Conservation (phyloP, 148 eudicot genomes). For the Polygonum maritimum region DNA sequence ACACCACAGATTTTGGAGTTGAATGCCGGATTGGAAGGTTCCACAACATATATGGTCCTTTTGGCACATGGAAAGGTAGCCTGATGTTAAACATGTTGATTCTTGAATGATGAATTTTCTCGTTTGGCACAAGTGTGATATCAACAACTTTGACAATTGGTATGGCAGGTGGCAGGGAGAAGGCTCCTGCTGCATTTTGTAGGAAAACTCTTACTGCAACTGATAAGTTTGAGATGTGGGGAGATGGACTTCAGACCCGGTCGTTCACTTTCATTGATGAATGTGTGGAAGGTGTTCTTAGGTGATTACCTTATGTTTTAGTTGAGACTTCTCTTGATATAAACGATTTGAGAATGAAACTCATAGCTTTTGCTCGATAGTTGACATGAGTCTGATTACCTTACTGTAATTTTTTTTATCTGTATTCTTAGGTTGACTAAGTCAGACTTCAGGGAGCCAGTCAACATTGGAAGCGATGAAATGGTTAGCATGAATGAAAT, state of each 20-base stretch:
- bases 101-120: not conserved
- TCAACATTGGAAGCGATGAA: slow-evolving; percentile 95
- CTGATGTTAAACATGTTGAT: not conserved
- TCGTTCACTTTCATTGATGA: slow-evolving; percentile 55
- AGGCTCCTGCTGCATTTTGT: slow-evolving; percentile 56
- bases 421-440: slow-evolving; percentile 54
- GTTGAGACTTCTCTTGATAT: not conserved
- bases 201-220: slow-evolving; percentile 39
- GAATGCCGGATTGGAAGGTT: slow-evolving; percentile 55
- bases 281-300: slow-evolving; percentile 53
- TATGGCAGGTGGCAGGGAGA: slow-evolving; percentile 41
- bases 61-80: slow-evolving; percentile 56
- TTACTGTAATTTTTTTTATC: not conserved
- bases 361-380: not conserved
- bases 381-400: not conserved
- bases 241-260: slow-evolving; percentile 46
- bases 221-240: slow-evolving; percentile 60
- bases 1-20: slow-evolving; percentile 47
- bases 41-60: slow-evolving; percentile 58
- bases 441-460: slow-evolving; percentile 87
- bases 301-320: slow-evolving; percentile 19
- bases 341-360: not conserved
- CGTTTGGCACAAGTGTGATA: not conserved
- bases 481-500: slow-evolving; percentile 98
- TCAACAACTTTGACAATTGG: not conserved